Conservation (phyloP, 148 eudicot species). For the Drosera capensis region DNA sequence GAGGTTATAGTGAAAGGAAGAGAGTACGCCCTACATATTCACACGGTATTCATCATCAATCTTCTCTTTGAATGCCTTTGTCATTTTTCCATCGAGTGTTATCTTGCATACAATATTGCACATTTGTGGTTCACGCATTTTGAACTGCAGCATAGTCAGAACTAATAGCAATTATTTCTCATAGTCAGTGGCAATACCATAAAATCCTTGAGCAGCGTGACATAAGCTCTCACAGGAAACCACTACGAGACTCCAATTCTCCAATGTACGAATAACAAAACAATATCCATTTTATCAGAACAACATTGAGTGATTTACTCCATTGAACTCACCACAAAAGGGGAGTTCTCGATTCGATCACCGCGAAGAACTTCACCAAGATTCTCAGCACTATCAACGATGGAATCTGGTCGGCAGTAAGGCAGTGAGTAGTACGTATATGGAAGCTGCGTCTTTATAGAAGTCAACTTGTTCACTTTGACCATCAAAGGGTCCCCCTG, state of each 20-base stretch:
- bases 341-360: slow-evolving; percentile 54
- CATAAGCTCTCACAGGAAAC: too few species aligned
- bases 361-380: slow-evolving; percentile 67
- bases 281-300: too few species aligned
- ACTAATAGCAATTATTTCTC: slow-evolving; percentile 1
- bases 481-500: slow-evolving; percentile 45
- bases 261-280: too few species aligned
- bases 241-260: too few species aligned
- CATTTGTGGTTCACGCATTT: slow-evolving; percentile 46
- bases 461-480: slow-evolving; percentile 50
- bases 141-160: slow-evolving; percentile 21
- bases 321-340: slow-evolving; percentile 32
- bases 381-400: slow-evolving; percentile 54
- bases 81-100: slow-evolving; percentile 35
- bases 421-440: slow-evolving; percentile 46
- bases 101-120: slow-evolving; percentile 34
- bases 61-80: slow-evolving; percentile 49
- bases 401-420: slow-evolving; percentile 29
- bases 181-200: too few species aligned
- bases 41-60: slow-evolving; percentile 50
- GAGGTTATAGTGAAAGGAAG: too few species aligned
- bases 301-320: too few species aligned
- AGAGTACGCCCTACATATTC: slow-evolving; percentile 22
- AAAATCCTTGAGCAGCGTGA: too few species aligned
- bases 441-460: too few species aligned